A percentile compares a stretch with the other conserved stretches of the same genome.
These are phyloP conservation scores for Botryosphaeria dothidea DNA, from an alignment of 2,329 filamentous ascomycete species.

Conservation along the genomic window DNA sequence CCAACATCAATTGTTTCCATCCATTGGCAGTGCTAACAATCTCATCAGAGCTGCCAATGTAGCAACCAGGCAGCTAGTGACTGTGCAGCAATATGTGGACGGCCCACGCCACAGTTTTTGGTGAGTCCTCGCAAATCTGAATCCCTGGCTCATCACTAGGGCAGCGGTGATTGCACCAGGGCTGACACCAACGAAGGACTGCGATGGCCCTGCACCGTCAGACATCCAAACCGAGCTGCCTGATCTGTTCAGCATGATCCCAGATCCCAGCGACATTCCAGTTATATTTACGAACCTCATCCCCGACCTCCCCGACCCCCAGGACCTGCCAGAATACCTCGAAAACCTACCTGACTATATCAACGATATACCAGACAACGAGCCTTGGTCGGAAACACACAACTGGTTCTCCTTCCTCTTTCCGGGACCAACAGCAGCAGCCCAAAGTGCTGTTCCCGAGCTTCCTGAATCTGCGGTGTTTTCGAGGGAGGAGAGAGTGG, in stretches of 20 bases:
- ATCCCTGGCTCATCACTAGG: neutral
- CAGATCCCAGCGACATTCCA: neutral
- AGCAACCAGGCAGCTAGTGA: constrained; percentile 5
- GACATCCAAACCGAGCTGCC: neutral
- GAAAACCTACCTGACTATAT: neutral
- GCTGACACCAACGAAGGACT: neutral
- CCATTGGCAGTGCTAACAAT: neutral
- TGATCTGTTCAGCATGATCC: neutral
- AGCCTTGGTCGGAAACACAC: neutral
- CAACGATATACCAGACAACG: neutral
- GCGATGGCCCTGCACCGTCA: neutral
- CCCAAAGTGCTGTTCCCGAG: neutral
- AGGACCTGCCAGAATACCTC: neutral
- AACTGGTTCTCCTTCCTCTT: neutral
- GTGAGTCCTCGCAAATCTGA: neutral
- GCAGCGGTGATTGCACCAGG: no score
- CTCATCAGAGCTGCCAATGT: neutral
- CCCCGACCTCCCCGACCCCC: neutral
- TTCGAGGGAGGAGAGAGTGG: neutral
- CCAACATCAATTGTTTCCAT: neutral
- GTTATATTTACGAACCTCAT: neutral
- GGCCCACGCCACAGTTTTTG: neutral
- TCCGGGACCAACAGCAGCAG: neutral
- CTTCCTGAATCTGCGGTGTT: neutral
- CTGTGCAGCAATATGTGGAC: neutral